A percentile compares a stretch with the other conserved stretches of the same genome.
Conservation (phyloP, 305 asterid species). For the Lippia alba region DNA sequence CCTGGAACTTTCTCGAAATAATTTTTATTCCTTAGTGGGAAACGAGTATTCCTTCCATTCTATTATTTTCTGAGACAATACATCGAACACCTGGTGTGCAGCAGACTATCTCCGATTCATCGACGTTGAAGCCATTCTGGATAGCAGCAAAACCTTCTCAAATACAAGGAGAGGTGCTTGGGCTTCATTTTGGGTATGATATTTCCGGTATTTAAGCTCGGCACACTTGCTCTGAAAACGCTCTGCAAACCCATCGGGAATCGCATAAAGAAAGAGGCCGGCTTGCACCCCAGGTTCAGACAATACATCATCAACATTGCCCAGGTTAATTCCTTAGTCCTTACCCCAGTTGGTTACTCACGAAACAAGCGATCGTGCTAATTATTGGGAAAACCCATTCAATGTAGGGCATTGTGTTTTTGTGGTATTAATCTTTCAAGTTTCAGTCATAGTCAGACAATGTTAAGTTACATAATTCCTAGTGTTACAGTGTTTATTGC, state of each 20-base stretch:
- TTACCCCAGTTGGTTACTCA: background rate
- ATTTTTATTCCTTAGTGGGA: too few relatives aligned
- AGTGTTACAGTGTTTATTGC: too few relatives aligned
- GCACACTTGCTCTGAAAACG: slow-evolving; percentile 76
- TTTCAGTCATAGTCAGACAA: too few relatives aligned
- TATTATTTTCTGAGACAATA: slow-evolving; percentile 2
- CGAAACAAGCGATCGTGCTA: background rate
- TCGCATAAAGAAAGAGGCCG: slow-evolving; percentile 81
- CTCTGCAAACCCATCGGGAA: slow-evolving; percentile 82
- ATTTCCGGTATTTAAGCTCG: slow-evolving; percentile 77
- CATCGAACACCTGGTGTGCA: slow-evolving; percentile 30
- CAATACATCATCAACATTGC: slow-evolving; percentile 73
- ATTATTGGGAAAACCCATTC: background rate
- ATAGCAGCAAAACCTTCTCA: too few relatives aligned
- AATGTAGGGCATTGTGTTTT: too few relatives aligned
- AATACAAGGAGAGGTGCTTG: background rate
- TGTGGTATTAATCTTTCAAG: too few relatives aligned
- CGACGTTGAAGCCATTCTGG: too few relatives aligned
- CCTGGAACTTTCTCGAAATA: too few relatives aligned
- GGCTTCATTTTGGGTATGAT: slow-evolving; percentile 46
- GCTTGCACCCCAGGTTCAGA: slow-evolving; percentile 69
- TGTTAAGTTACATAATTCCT: too few relatives aligned
- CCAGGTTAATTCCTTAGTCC: slow-evolving; percentile 51
- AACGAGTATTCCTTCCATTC: background rate
- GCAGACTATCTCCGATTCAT: background rate